Evolutionary conservation across 371 early-diverging fungal genomes (phyloP).

Genomic region (Mortierella sp.): DNA sequence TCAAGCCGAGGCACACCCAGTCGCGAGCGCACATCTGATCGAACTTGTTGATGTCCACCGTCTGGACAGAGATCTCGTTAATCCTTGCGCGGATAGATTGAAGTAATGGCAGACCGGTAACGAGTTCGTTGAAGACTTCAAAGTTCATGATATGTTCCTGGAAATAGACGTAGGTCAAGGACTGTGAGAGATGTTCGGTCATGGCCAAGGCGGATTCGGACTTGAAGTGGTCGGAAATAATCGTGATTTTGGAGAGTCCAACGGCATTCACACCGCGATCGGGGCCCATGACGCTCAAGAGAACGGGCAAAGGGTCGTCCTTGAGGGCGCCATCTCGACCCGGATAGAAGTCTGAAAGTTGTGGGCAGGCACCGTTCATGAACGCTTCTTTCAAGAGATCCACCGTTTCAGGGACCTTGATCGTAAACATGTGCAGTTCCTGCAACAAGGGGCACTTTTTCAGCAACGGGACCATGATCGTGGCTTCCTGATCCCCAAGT

Average conservation of each 20-base stretch:
- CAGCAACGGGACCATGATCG: slow-evolving; percentile 25
- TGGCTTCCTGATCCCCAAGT: slow-evolving; percentile 18
- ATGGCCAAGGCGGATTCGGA: slow-evolving; percentile 22
- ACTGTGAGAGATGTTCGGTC: slow-evolving; percentile 12
- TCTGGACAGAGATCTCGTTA: slow-evolving; percentile 19
- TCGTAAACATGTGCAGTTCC: slow-evolving; percentile 23
- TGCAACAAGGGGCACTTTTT: slow-evolving; percentile 10
- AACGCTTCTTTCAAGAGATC: slow-evolving; percentile 20
- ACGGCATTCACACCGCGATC: slow-evolving; percentile 20
- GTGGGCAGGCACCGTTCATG: slow-evolving; percentile 19
- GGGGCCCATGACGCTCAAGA: slow-evolving; percentile 22
- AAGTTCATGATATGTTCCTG: slow-evolving; percentile 16
- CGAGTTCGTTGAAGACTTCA: slow-evolving; percentile 24
- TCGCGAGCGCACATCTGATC: slow-evolving; percentile 24
- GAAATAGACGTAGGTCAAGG: slow-evolving; percentile 15
- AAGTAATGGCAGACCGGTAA: slow-evolving; percentile 17
- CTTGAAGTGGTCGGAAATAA: slow-evolving; percentile 5
- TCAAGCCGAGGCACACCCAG: slow-evolving; percentile 21
- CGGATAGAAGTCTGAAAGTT: slow-evolving; percentile 13
- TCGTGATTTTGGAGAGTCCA: slow-evolving; percentile 10
- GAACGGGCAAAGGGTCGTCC: slow-evolving; percentile 17
- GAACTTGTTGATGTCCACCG: slow-evolving; percentile 23
- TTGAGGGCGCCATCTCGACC: slow-evolving; percentile 9
- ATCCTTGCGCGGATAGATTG: slow-evolving; percentile 11
- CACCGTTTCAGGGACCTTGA: slow-evolving; percentile 14